These are phyloP conservation scores for Sphaerulina musiva DNA, from an alignment of 2,329 filamentous ascomycete species.

Conservation along the genomic window DNA sequence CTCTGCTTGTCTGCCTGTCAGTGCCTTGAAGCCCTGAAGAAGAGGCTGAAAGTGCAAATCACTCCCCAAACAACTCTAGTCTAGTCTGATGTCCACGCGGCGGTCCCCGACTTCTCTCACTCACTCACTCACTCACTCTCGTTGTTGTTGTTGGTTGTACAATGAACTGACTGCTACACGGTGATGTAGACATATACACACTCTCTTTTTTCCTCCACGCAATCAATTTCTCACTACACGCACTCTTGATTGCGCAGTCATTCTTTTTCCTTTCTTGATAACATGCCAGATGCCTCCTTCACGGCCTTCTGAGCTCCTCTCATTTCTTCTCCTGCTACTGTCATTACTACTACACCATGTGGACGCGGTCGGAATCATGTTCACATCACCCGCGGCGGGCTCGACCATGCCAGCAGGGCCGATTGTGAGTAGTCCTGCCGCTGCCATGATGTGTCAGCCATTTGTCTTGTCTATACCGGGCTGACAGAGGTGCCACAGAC, in stretches of 20 bases:
- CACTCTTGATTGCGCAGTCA: background rate
- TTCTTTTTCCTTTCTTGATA: no score
- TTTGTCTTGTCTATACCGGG: background rate
- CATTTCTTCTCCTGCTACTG: constrained; percentile 14
- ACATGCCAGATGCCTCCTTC: constrained; percentile 8
- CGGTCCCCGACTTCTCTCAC: no score
- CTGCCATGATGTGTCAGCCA: no score
- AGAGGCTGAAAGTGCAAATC: no score
- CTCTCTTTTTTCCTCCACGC: background rate
- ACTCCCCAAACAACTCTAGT: no score
- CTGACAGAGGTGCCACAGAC: background rate
- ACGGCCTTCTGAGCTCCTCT: constrained; percentile 6
- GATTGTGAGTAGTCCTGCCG: background rate
- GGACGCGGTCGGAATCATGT: constrained; percentile 14
- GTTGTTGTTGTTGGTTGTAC: background rate
- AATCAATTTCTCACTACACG: background rate
- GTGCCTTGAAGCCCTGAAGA: no score
- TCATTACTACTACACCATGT: constrained; percentile 13
- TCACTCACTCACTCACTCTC: background rate
- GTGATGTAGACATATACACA: background rate
- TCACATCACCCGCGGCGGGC: constrained; percentile 17
- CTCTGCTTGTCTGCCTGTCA: no score
- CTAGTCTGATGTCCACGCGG: no score
- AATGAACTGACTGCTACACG: background rate
- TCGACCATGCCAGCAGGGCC: constrained; percentile 18